These are phyloP conservation scores for Bruguiera parviflora DNA, from an alignment of 345 rosid genomes.

Conservation along the genomic window DNA sequence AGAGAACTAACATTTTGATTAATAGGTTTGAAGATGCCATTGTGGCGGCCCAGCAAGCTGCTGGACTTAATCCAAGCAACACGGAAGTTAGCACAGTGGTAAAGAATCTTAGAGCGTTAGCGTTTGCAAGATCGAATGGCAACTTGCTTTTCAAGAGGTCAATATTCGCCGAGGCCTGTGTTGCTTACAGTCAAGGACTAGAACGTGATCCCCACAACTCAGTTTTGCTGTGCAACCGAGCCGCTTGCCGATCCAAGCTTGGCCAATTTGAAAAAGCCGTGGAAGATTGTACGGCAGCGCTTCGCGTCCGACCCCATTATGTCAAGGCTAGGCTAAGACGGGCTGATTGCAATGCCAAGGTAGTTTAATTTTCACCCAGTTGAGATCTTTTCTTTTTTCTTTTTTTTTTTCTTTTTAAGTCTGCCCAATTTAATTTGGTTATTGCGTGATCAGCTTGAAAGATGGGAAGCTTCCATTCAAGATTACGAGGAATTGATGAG, in stretches of 20 bases:
- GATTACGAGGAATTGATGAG: slow-evolving; percentile 64
- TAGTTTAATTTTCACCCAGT: slow-evolving; percentile 13
- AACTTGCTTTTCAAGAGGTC: slow-evolving; percentile 68
- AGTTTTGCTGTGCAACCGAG: slow-evolving; percentile 85
- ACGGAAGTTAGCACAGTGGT: slow-evolving; percentile 43
- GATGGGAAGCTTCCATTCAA: slow-evolving; percentile 62
- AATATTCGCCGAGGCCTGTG: slow-evolving; percentile 58
- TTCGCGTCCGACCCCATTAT: slow-evolving; percentile 59
- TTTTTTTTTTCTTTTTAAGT: background rate
- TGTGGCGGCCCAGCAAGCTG: slow-evolving; percentile 63
- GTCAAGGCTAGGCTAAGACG: slow-evolving; percentile 76
- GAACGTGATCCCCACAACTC: slow-evolving; percentile 67
- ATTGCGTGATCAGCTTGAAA: slow-evolving; percentile 40
- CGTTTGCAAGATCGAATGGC: slow-evolving; percentile 62
- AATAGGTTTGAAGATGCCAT: slow-evolving; percentile 78
- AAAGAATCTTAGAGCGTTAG: slow-evolving; percentile 52
- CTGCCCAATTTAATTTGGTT: background rate
- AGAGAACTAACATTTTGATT: background rate
- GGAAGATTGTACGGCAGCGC: slow-evolving; percentile 79
- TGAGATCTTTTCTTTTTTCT: background rate
- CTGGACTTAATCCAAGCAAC: slow-evolving; percentile 60
- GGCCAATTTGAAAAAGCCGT: slow-evolving; percentile 62
- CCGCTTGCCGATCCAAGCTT: slow-evolving; percentile 73
- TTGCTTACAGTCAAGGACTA: slow-evolving; percentile 73
- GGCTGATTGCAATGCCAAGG: slow-evolving; percentile 77